Conservation (phyloP, 345 rosid genomes). For the Noccaea bulbosa region DNA sequence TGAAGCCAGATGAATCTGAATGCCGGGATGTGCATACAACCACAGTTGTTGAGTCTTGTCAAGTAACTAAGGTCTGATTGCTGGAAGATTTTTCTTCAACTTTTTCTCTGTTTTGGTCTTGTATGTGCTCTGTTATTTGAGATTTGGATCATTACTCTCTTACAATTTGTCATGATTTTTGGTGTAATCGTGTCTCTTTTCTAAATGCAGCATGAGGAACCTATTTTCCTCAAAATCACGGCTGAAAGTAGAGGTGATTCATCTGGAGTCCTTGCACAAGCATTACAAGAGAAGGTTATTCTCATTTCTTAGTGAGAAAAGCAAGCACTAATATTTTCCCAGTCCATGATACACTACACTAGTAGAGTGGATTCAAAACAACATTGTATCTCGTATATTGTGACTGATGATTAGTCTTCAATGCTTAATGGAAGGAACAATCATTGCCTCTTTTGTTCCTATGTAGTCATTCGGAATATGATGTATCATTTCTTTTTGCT, state of each 20-base stretch:
- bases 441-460: not conserved
- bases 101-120: conserved; percentile 14
- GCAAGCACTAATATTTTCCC: not conserved
- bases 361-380: not conserved
- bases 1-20: conserved; percentile 57
- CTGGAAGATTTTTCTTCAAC: conserved; percentile 18
- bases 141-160: conserved; percentile 14
- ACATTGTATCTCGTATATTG: conserved; percentile 7
- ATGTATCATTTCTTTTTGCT: not conserved
- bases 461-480: not conserved
- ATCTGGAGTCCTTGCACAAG: conserved; percentile 72
- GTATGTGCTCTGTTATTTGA: conserved; percentile 1
- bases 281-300: conserved; percentile 82
- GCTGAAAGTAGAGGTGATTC: conserved; percentile 47
- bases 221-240: conserved; percentile 29
- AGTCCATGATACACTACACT: conserved; percentile 21
- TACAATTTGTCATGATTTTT: conserved; percentile 8
- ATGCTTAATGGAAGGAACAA: conserved; percentile 20
- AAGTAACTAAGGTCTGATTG: conserved; percentile 51
- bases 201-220: conserved; percentile 50
- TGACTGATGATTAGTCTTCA: conserved; percentile 13
- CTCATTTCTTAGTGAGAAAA: conserved; percentile 18
- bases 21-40: conserved; percentile 62
- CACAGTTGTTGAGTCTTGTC: conserved; percentile 46
- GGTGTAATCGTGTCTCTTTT: conserved; percentile 22